Evolutionary conservation across 2,329 filamentous ascomycete genomes (phyloP), one percentile per base, ranked within the genome.

Genomic region (Xylariaceae sp.): DNA sequence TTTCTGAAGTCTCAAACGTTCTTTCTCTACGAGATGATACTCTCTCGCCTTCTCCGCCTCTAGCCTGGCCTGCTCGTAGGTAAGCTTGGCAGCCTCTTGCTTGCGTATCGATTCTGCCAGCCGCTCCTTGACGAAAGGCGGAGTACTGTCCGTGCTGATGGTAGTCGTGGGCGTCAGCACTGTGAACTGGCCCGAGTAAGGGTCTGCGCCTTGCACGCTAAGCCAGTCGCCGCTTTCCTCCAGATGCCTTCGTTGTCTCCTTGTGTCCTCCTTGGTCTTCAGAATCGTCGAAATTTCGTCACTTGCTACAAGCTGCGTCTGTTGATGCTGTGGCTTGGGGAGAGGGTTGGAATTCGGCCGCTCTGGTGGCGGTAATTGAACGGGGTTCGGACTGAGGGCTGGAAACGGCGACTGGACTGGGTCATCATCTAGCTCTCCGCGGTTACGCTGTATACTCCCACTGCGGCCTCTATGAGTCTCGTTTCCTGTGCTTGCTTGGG

Each of bases 171-270:
- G 76, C 3, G 77, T 80, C 39, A 80, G 68, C 11, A 77, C 66
- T 54, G 82, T 76, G 47, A 76, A 74, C 57, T 76, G 70, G 4
- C 81, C 79, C 0, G 81, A 83, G 42, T 73, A 69, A 0, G 81
- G 81, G 61, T 84, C 83, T 51, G 79, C 71, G 3, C 81, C 81
- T 55, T 81, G 79, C 1, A 83, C 77, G 1, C 80, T 80, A 0
- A 84, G 73, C 62, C 76, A 84, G 64, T 85, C 81, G 3, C 80
- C 79, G 51, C 77, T 81, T 51, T 77, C 73, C 57, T 76, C 79
- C 51, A 83, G 70, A 41, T 65, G 73, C 44, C 72, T 72, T 4
- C 80, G 73, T 37, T 72, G 68, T 12, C 65, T 69, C n/a, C 72
- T 71, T 6, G 61, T 60, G n/a, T 71, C 64, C 51, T 70, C 67